Evolutionary conservation across 225 moss, liverwort and hornwort genomes (phyloP), one percentile per base, ranked within the genome.

Genomic region (Marchantia paleacea): DNA sequence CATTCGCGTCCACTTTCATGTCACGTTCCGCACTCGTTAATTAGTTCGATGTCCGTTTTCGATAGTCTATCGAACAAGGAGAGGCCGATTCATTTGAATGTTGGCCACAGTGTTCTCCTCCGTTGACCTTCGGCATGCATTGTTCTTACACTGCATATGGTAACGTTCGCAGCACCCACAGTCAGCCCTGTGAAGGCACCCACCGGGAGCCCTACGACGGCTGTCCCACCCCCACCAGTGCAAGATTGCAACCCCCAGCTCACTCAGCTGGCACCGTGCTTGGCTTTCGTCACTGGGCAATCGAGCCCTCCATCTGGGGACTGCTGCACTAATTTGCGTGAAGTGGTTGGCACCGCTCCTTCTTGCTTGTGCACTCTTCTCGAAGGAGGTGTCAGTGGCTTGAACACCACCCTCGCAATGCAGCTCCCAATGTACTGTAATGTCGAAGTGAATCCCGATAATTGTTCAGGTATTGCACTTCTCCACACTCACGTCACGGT

Each of bases 321-420:
- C 4, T 78, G 78, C 13, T 78, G 78, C 30, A 11, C 49, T 1
- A 47, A 12, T 14, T 51, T 67, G 4, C 0, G 10, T 11, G 18
- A 12, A 1, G 65, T 78, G 3, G 51, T 66, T 1, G n/a, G 14
- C 5, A 66, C 64, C 20, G n/a, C 50, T 20, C 51, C 78, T 16
- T 7, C 10, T 8, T 78, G 78, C 66, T 12, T 78, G 0, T 78
- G 78, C 66, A 0, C 50, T 26, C 64, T 78, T 19, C 15, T 78
- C 65, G 20, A 20, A 3, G 78, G 18, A 8, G 11, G 16, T 18
- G 15, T 66, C 29, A 18, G 39, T 18, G 31, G 39, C 20, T 12
- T 76, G 7, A 78, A 78, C 12, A 15, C 29, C 65, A 66, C 78
- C 19, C 78, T 64, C 24, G 78, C 78, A 0, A 52, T 78, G 7